Base-by-base conservation (phyloP, 1,284 basidiomycete genomes). In the Ceratorhiza oryzae-sativae region DNA sequence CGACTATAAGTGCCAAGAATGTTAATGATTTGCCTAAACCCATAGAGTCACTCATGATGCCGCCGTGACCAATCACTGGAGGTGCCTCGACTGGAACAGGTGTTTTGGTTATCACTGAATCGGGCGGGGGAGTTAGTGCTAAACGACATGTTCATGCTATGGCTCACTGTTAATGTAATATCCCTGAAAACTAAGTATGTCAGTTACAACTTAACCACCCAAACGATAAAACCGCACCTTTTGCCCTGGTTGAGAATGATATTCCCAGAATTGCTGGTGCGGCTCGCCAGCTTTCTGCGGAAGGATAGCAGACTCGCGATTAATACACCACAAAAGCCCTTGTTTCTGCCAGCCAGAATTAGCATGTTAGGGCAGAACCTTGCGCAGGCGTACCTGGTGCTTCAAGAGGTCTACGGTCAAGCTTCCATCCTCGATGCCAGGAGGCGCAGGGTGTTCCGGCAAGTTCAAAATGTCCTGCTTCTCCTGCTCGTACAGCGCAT, bases 21-120 rank as follows among this genome's bases (percentile, higher is more conserved):
- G 91, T 93, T 30, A 95, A 81, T 0, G 93, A 95, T 84, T 95
- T 95, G 0, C 94, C 93, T 77, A 74, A 41, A 73, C 94, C 94
- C 94, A 97, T 97, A 45, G 91, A 92, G 80, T 97, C 95, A 0
- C 91, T 93, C 71, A 92, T 88, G 58, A 96, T 83, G 0, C 92
- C 94, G 20, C 95, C 94, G 75, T 90, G 84, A 3, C 93, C 93
- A 18, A 97, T 85, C 0, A 77, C 75, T 0, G 94, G 94, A 1
- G 85, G 79, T 0, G 81, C 80, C 55, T 84, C 83, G 78, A 92
- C 90, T 13, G 62, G 49, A 39, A 67, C 34, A 20, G 91, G 92
- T 1, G 87, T 90, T 76, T 90, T 90, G 0, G 93, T 95, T 0
- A 90, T 92, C 70, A 94, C 90, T 88, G 23, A 27, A 51, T 13